These are phyloP conservation scores for Coprinellus micaceus DNA, from an alignment of 768 basidiomycete species.

Conservation along the genomic window DNA sequence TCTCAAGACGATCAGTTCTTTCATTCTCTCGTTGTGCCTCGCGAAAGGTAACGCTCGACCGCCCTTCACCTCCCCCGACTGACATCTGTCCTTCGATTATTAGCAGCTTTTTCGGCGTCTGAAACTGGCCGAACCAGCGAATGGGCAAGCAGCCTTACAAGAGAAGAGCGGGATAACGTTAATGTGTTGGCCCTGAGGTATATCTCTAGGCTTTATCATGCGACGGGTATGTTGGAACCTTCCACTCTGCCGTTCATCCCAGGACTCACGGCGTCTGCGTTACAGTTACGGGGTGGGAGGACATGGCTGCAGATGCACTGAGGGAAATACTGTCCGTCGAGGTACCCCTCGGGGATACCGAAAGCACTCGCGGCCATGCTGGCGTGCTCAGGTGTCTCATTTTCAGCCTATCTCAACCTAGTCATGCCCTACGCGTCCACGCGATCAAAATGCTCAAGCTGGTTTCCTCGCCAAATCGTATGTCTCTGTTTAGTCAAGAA, in stretches of 20 bases:
- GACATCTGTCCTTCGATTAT: not conserved
- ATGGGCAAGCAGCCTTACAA: not conserved
- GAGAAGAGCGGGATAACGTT: not conserved
- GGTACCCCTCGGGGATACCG: not conserved
- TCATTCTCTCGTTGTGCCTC: not conserved
- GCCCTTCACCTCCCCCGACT: not conserved
- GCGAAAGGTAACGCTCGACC: not conserved
- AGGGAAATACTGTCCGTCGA: not conserved
- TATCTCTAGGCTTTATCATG: not conserved
- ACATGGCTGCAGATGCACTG: not conserved
- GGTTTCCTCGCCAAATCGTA: not conserved
- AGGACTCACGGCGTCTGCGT: not conserved
- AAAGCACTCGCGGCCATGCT: not conserved
- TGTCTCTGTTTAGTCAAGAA: too few species aligned
- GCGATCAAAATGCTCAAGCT: constrained; percentile 2
- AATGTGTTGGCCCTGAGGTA: not conserved
- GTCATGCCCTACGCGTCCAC: not conserved
- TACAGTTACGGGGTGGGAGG: not conserved
- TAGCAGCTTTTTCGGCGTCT: not conserved
- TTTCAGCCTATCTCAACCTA: not conserved
- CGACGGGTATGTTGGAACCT: not conserved
- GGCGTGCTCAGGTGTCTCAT: not conserved
- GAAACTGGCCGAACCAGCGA: constrained; percentile 2
- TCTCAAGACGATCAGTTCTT: not conserved
- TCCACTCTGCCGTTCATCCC: not conserved